phyloP scores from a whole-genome alignment of 306 rosid genomes.

The Corylus avellana region DNA sequence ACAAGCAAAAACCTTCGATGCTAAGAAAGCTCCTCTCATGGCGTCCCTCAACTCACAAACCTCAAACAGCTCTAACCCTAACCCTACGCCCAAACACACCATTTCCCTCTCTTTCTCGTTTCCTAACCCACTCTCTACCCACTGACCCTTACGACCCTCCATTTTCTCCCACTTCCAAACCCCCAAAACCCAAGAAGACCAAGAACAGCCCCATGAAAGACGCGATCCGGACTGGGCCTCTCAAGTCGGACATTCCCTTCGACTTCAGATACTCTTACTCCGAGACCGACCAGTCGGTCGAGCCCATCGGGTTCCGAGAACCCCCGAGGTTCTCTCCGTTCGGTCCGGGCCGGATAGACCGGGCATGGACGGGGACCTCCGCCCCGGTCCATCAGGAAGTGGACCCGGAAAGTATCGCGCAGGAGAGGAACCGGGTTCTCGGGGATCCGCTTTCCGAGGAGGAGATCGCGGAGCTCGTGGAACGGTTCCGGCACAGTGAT shows the following conservation, averaged over 20 bases:
- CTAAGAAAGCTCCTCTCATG: conserved; percentile 28
- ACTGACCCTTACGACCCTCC: conserved; percentile 66
- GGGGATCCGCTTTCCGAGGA: conserved; percentile 76
- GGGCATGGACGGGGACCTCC: conserved; percentile 72
- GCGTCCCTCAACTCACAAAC: conserved; percentile 18
- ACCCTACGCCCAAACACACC: background rate
- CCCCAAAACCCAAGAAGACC: conserved; percentile 28
- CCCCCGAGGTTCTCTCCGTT: conserved; percentile 89
- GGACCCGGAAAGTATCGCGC: conserved; percentile 34
- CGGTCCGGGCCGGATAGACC: conserved; percentile 79
- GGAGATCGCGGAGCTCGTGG: conserved; percentile 75
- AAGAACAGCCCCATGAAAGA: conserved; percentile 6
- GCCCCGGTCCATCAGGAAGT: conserved; percentile 50
- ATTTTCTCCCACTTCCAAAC: conserved; percentile 50
- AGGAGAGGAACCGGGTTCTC: conserved; percentile 58
- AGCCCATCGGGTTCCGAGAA: conserved; percentile 83
- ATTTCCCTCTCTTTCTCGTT: conserved; percentile 25
- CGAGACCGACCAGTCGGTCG: conserved; percentile 47
- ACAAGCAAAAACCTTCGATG: conserved; percentile 9
- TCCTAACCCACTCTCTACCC: conserved; percentile 21
- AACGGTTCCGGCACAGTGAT: conserved; percentile 76
- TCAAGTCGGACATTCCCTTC: conserved; percentile 73
- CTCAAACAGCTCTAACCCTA: background rate
- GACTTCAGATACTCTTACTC: conserved; percentile 82
- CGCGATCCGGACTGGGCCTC: conserved; percentile 28